Conservation (phyloP, 257 asterid species). For the Solanum sparsipilum region DNA sequence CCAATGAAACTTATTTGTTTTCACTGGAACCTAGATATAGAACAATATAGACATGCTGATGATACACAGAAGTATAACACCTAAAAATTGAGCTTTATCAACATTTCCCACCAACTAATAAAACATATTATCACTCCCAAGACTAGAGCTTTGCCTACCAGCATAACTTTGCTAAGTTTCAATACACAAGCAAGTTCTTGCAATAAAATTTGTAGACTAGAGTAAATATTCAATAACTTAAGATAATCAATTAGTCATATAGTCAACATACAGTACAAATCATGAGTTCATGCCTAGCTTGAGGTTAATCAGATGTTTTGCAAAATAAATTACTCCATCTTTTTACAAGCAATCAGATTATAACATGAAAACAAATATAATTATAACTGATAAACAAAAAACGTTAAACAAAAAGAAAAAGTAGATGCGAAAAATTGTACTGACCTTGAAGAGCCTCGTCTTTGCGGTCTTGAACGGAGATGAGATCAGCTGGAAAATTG, state of each 20-base stretch:
- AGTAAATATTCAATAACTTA: neutral
- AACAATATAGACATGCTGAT: neutral
- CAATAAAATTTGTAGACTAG: neutral
- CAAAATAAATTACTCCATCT: neutral
- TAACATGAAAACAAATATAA: neutral
- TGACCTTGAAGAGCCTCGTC: conserved; percentile 52
- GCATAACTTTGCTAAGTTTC: neutral
- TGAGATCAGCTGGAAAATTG: conserved; percentile 35
- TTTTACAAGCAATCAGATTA: neutral
- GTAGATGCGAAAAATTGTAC: neutral
- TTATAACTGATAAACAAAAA: neutral
- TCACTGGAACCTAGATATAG: neutral
- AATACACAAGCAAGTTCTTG: neutral
- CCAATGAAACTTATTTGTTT: neutral
- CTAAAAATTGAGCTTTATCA: neutral
- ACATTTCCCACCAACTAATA: neutral
- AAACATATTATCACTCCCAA: neutral
- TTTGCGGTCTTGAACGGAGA: conserved; percentile 61
- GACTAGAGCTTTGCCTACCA: neutral
- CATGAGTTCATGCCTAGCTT: neutral
- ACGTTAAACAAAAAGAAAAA: neutral
- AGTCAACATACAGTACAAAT: neutral
- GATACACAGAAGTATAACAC: neutral
- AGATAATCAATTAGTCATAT: neutral
- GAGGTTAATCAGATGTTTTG: neutral